Conservation (phyloP, 2,329 filamentous ascomycete species). For the Phialophora chinensis region DNA sequence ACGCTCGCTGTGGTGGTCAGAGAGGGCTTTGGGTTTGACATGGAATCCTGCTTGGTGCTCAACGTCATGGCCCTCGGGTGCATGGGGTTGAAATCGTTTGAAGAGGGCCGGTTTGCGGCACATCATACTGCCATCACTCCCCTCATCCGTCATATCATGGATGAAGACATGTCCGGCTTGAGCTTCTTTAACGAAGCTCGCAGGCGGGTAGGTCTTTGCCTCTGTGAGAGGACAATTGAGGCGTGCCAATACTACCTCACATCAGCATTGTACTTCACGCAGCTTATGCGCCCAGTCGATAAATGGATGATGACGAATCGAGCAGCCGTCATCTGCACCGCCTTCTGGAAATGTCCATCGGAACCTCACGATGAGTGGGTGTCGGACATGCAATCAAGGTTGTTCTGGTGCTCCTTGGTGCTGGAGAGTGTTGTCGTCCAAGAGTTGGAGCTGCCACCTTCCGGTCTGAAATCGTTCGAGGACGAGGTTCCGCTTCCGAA, state of each 20-base stretch:
- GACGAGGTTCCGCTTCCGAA: constrained; percentile 60
- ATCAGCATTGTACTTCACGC: constrained; percentile 59
- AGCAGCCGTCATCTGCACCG: constrained; percentile 58
- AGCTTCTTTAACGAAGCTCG: constrained; percentile 62
- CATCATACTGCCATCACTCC: constrained; percentile 38
- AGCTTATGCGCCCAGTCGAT: constrained; percentile 60
- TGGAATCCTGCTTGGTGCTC: constrained; percentile 60
- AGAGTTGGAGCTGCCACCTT: constrained; percentile 59
- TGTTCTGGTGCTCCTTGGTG: constrained; percentile 64
- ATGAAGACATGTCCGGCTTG: constrained; percentile 56
- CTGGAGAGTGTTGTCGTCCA: constrained; percentile 63
- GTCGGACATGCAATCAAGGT: constrained; percentile 61
- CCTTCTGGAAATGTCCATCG: constrained; percentile 44
- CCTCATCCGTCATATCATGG: constrained; percentile 49
- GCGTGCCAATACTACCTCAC: constrained; percentile 61
- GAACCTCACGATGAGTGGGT: constrained; percentile 59
- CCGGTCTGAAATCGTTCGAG: constrained; percentile 58
- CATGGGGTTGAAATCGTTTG: constrained; percentile 56
- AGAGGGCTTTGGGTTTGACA: constrained; percentile 49
- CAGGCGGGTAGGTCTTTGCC: constrained; percentile 58
- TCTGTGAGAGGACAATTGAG: constrained; percentile 58
- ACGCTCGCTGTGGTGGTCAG: constrained; percentile 47
- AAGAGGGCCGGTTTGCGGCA: constrained; percentile 56
- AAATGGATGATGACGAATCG: constrained; percentile 61
- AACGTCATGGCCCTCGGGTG: constrained; percentile 60